Conservation (phyloP, 495 filamentous ascomycete species). For the Terfezia claveryi region DNA sequence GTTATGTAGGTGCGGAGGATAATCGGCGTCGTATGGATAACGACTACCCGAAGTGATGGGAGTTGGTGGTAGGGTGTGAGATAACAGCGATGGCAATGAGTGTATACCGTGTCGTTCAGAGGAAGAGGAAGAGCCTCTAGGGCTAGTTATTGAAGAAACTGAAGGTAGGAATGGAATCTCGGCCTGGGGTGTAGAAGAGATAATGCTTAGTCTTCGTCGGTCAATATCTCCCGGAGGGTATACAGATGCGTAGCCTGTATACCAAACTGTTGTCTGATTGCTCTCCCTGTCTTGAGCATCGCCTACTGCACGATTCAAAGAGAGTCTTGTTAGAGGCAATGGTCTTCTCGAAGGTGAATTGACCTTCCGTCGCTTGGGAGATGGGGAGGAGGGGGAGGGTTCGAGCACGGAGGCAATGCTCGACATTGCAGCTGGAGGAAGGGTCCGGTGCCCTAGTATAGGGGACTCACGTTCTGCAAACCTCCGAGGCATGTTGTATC, state of each 20-base stretch:
- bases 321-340: background rate
- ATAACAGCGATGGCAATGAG: background rate
- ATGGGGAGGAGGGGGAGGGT: background rate
- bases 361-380: background rate
- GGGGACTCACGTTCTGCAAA: background rate
- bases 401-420: background rate
- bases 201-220: constrained; percentile 14
- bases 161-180: constrained; percentile 15
- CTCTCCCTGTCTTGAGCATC: background rate
- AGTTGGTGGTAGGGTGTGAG: constrained; percentile 1
- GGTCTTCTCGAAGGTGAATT: background rate
- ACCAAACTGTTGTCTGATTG: background rate
- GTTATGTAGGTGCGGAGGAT: too few relatives aligned
- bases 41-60: background rate
- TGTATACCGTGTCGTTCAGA: constrained; percentile 2
- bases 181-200: constrained; percentile 14
- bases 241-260: background rate
- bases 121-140: constrained; percentile 17
- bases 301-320: background rate
- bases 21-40: too few relatives aligned
- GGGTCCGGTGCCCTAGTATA: too few relatives aligned
- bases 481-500: background rate
- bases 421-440: background rate
- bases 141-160: constrained; percentile 16
- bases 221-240: constrained; percentile 3